A percentile compares a stretch with the other conserved stretches of the same genome.
These are phyloP conservation scores for Aureoboletus auriporus DNA, from an alignment of 768 basidiomycete species.

Conservation along the genomic window DNA sequence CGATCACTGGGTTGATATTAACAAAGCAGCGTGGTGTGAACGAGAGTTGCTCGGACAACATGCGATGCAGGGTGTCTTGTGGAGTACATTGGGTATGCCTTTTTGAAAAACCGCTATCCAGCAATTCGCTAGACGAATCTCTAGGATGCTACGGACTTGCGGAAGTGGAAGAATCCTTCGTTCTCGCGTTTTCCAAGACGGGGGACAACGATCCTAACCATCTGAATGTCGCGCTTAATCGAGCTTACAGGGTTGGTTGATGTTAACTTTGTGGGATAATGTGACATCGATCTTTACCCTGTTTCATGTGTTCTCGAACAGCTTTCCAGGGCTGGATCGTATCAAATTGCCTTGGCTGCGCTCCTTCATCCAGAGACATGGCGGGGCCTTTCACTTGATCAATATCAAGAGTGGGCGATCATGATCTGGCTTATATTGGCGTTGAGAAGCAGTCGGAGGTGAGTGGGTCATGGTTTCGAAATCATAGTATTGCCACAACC, in stretches of 20 bases:
- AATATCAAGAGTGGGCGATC: conserved; percentile 70
- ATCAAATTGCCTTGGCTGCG: conserved; percentile 54
- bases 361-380: conserved; percentile 70
- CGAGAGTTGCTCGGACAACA: conserved; percentile 70
- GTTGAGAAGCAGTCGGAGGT: conserved; percentile 69
- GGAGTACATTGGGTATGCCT: conserved; percentile 61
- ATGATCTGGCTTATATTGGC: conserved; percentile 77
- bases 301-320: conserved; percentile 28
- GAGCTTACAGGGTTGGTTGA: conserved; percentile 57
- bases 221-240: conserved; percentile 58
- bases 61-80: conserved; percentile 68
- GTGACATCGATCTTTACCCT: background rate
- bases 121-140: conserved; percentile 7
- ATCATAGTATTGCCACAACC: background rate
- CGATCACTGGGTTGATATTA: conserved; percentile 66
- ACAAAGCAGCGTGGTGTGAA: conserved; percentile 45
- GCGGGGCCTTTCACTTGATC: conserved; percentile 58
- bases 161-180: conserved; percentile 62
- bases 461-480: conserved; percentile 16
- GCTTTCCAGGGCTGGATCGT: conserved; percentile 68
- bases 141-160: conserved; percentile 67
- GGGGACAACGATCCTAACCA: conserved; percentile 60
- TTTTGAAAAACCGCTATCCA: background rate
- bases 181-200: conserved; percentile 59
- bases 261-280: background rate